Percentiles rank a stretch among this genome's conserved stretches.
phyloP scores from a whole-genome alignment of 2,329 filamentous ascomycete species.

The Ophiostoma perfectum region DNA sequence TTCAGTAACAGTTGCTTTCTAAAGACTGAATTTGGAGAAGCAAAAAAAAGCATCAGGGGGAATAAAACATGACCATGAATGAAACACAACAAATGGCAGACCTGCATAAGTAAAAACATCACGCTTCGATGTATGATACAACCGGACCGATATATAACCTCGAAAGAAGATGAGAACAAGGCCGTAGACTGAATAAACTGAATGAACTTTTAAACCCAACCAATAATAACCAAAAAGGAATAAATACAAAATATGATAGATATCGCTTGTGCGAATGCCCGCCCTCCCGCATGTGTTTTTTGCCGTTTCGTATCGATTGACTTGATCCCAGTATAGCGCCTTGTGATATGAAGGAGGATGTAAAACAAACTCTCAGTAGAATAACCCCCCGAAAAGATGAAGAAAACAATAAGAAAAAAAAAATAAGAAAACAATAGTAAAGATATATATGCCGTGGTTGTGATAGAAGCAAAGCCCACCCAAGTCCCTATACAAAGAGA shows the following conservation, averaged over 20 bases:
- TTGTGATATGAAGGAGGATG: not conserved
- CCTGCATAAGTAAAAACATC: not conserved
- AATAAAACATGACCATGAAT: not conserved
- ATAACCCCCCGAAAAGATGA: too few species aligned
- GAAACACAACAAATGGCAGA: not conserved
- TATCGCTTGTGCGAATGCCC: slow-evolving; percentile 12
- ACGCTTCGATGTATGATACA: not conserved
- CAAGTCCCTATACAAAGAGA: slow-evolving; percentile 9
- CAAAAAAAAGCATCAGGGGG: not conserved
- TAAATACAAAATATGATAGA: not conserved
- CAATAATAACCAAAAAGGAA: not conserved
- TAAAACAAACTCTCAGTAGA: too few species aligned
- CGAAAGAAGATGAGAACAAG: not conserved
- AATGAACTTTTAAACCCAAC: slow-evolving; percentile 7
- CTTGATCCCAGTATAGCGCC: not conserved
- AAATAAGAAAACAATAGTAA: not conserved
- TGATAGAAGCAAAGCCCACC: not conserved
- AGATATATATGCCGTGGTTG: not conserved
- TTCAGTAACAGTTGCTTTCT: too few species aligned
- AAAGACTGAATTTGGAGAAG: too few species aligned
- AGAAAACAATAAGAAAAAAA: not conserved
- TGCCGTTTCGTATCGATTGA: slow-evolving; percentile 1
- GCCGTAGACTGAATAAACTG: not conserved
- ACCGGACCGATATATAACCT: not conserved
- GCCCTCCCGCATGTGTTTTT: not conserved